Evolutionary conservation across 306 rosid genomes (phyloP), one percentile per base, ranked within the genome.

Genomic region (Vigna nakashimae): DNA sequence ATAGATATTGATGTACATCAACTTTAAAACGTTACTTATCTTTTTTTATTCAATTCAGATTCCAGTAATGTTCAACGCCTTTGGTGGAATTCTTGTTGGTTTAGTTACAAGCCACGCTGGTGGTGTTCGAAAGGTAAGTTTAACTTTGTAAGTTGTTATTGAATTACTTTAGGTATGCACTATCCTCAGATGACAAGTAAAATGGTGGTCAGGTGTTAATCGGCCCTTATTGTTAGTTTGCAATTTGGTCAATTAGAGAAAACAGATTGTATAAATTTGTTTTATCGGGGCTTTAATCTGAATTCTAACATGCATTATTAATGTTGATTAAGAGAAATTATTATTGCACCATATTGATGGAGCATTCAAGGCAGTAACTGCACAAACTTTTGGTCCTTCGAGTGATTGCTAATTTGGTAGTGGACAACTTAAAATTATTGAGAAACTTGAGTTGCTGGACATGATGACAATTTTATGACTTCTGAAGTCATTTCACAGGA

Each of bases 51-150:
- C 73, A 55, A 79, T 83, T 79, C 92, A 95, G 98, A 85, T 95
- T 74, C 98, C 98, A 48, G 96, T 95, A 55, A 74, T 95, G 59
- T 78, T 11, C 80, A 95, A 94, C 73, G 92, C 99, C 77, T 79
- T 92, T 73, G 99, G 99, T 75, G 99, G 99, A 87, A 95, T 95
- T 75, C 98, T 95, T 67, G 98, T 95, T 74, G 99, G 98, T 71
- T 82, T 95, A 70, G 89, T 95, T 72, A 95, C 99, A 71, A 91
- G 89, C 75, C 57, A 88, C 66, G 98, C 98, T 24, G 99, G 99
- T 1, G 99, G 99, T 22, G 99, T 95, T 88, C 84, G 97, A 81
- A 95, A 92, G 99, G 99, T 77, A 86, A 87, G 88, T 88, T 71
- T 42, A 55, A 74, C 72, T 43, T 69, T 38, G 43, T 75, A 65